Base-by-base conservation (phyloP, 306 rosid species). In the Ceratonia siliqua region DNA sequence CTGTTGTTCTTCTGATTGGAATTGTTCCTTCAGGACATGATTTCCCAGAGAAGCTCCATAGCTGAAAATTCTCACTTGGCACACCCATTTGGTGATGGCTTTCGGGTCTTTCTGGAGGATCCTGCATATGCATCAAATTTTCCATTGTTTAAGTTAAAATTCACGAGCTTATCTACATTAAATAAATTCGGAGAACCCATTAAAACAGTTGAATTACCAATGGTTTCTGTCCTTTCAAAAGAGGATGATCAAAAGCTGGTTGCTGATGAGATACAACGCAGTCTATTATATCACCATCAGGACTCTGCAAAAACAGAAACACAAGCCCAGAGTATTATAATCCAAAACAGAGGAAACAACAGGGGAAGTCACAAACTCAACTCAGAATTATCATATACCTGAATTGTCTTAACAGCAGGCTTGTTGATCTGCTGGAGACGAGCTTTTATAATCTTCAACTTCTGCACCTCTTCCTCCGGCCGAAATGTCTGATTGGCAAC, bases 191-290 rank as follows among this genome's bases (percentile, higher is more conserved):
- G 3, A 78, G 15, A 48, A 35, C 6, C 54, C 21, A 20, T 28
- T 32, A 30, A 59, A 3, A 12, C 5, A 73, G 72, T 3, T 57
- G 45, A 20, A 7, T 62, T 86, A 94, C 98, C 92, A 95, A 22
- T 81, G 98, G 98, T 77, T 76, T 87, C 21, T 85, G 85, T 13
- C 90, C 98, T 73, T 75, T 85, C 45, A 95, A 81, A 10, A 55
- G 70, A 54, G 99, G 98, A 77, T 95, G 98, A 79, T 95, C 99
- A 74, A 95, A 95, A 70, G 99, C 98, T n/a, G 93, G 96, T 81
- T 95, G 99, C 6, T 61, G 79, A 75, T 90, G 93, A 81, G 98
- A 87, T 3, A 28, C 59, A 53, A 95, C 96, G 56, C 99, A 95
- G 32, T 95, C 98, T 75, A 95, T 92, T 21, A 87, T 55, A 84